phyloP scores from a whole-genome alignment of 2,329 filamentous ascomycete genomes.

The Exophiala viscosa region DNA sequence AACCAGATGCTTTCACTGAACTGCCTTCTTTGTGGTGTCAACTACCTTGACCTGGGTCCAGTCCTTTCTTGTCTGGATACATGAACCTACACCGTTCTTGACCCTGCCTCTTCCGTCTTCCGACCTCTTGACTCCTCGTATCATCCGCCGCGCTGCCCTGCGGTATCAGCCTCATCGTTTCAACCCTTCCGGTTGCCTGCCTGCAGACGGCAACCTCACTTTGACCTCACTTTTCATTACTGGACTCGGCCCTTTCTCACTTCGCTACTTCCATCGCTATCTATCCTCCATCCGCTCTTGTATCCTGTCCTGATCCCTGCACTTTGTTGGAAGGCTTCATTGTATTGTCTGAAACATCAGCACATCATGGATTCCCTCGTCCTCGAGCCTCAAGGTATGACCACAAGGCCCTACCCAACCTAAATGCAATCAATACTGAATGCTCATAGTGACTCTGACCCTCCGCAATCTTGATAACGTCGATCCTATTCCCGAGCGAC shows the following conservation, averaged over 20 bases:
- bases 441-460: conserved; percentile 33
- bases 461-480: conserved; percentile 32
- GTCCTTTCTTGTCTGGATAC: neutral
- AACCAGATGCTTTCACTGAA: neutral
- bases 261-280: too few species aligned
- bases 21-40: neutral
- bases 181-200: conserved; percentile 11
- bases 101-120: neutral
- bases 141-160: neutral
- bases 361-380: neutral
- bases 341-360: too few species aligned
- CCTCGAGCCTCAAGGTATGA: too few species aligned
- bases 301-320: too few species aligned
- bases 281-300: too few species aligned
- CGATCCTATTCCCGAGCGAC: conserved; percentile 31
- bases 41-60: neutral
- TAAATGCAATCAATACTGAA: neutral
- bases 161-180: neutral
- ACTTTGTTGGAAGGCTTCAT: too few species aligned
- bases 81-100: neutral
- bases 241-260: neutral
- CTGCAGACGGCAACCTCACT: conserved; percentile 3
- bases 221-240: conserved; percentile 9
- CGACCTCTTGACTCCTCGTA: neutral
- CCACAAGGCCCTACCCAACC: too few species aligned